These are phyloP conservation scores for Alloascoidea hylecoeti DNA, from an alignment of 805 yeast species.

Conservation along the genomic window DNA sequence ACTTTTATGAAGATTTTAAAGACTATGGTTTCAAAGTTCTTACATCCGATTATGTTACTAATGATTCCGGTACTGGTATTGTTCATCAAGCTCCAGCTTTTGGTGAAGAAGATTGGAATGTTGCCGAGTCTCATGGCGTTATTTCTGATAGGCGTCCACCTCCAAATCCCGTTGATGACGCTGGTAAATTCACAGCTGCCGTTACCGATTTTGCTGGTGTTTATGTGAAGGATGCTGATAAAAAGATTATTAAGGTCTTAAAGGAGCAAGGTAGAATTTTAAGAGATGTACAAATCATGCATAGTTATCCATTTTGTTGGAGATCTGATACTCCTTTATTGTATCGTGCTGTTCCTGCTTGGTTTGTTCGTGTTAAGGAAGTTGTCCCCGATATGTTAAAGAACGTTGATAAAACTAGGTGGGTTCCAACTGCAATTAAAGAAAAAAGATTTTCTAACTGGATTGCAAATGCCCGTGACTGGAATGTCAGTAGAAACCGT, in stretches of 20 bases:
- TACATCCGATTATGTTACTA: conserved; percentile 72
- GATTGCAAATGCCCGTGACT: conserved; percentile 98
- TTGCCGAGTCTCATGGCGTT: conserved; percentile 63
- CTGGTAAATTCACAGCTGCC: conserved; percentile 68
- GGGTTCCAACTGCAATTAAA: conserved; percentile 89
- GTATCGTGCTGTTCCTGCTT: conserved; percentile 94
- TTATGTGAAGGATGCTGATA: conserved; percentile 94
- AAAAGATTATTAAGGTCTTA: conserved; percentile 72
- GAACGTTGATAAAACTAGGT: conserved; percentile 73
- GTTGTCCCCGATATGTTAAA: conserved; percentile 81
- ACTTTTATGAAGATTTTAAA: conserved; percentile 60
- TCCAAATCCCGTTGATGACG: conserved; percentile 93
- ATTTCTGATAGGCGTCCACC: conserved; percentile 55
- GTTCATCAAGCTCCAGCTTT: conserved; percentile 98
- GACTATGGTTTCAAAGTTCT: conserved; percentile 72
- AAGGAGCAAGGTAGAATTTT: conserved; percentile 67
- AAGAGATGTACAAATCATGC: conserved; percentile 72
- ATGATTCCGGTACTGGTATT: conserved; percentile 97
- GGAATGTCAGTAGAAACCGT: conserved; percentile 97
- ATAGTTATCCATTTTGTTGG: conserved; percentile 99
- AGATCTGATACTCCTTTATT: conserved; percentile 97
- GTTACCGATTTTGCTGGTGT: conserved; percentile 67
- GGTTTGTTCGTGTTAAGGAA: conserved; percentile 90
- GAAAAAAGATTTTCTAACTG: conserved; percentile 95
- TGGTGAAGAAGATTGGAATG: conserved; percentile 96